Evolutionary conservation across 2,329 filamentous ascomycete genomes (phyloP), one percentile per base, ranked within the genome.

Genomic region (Alternaria infectoria): DNA sequence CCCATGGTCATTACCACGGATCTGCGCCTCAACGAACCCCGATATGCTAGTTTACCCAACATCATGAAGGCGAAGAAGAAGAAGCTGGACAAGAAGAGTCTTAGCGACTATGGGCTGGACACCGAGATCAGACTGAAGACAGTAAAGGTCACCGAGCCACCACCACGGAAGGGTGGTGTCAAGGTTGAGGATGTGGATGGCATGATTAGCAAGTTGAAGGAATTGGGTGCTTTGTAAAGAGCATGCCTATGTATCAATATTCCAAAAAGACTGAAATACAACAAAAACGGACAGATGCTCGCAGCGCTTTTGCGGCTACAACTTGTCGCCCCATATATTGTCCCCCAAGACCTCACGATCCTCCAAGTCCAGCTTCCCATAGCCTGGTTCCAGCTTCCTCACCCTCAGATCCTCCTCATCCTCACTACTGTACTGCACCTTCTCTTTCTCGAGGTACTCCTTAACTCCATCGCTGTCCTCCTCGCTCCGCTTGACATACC

Each of bases 31-130:
- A 99, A 99, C 78, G 93, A 96, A 87, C 96, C 96, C 63, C 86
- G 96, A 69, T 99, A 97, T 81, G 96, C 95, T 21, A 97, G 89
- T 81, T 81, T 99, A 87, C 95, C 94, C 54, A 98, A 98, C 80
- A 98, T 99, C 70, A 99, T 99, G 96, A 99, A 98, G 90, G 96
- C 96, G 57, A 99, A 99, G 91, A 99, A 98, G 92, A 99, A 99
- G 91, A 92, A 92, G 77, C 78, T 99, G 73, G 93, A 96, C 76
- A 98, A 97, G 91, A 91, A 93, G 87, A 93, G 87, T 69, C 80
- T 97, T 79, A 87, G 85, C 61, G 96, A 99, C 59, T 80, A 77
- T 78, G 91, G 92, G 80, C 82, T 97, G 46, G 90, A 93, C 73
- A 88, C 87, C 56, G 86, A 87, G 80, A 89, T 87, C 82, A 87